Percentiles rank a stretch among this genome's conserved stretches.
phyloP scores from a whole-genome alignment of 2,329 filamentous ascomycete species.

The Epichloe gansuensis region DNA sequence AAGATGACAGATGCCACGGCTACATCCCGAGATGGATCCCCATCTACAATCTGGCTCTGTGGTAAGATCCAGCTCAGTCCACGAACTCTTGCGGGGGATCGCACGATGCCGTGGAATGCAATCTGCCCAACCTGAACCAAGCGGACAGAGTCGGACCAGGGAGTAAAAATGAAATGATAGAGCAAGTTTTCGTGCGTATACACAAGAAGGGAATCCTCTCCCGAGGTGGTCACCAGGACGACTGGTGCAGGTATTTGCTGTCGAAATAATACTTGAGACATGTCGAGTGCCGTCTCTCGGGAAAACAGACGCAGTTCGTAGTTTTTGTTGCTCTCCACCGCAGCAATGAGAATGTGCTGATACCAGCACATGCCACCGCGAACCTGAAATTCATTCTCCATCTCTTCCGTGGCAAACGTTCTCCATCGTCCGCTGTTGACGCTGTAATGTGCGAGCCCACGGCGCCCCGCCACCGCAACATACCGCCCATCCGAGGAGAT shows the following conservation, averaged over 20 bases:
- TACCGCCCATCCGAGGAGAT: constrained; percentile 89
- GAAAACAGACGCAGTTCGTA: constrained; percentile 90
- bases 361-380: constrained; percentile 98
- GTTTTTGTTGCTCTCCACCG: constrained; percentile 71
- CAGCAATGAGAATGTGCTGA: constrained; percentile 85
- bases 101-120: constrained; percentile 88
- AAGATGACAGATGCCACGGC: constrained; percentile 87
- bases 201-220: constrained; percentile 86
- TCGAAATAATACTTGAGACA: constrained; percentile 57
- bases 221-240: constrained; percentile 79
- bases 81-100: constrained; percentile 82
- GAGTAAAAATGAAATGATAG: constrained; percentile 84
- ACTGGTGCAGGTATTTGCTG: constrained; percentile 73
- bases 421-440: constrained; percentile 92
- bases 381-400: constrained; percentile 85
- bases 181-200: constrained; percentile 96
- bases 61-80: constrained; percentile 93
- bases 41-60: constrained; percentile 75
- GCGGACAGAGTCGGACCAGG: constrained; percentile 53
- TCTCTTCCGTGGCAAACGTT: constrained; percentile 67
- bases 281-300: constrained; percentile 67
- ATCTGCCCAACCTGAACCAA: constrained; percentile 95
- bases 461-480: constrained; percentile 84
- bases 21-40: constrained; percentile 92
- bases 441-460: constrained; percentile 91